Conservation (phyloP, 345 rosid genomes). For the Orychophragmus violaceus region DNA sequence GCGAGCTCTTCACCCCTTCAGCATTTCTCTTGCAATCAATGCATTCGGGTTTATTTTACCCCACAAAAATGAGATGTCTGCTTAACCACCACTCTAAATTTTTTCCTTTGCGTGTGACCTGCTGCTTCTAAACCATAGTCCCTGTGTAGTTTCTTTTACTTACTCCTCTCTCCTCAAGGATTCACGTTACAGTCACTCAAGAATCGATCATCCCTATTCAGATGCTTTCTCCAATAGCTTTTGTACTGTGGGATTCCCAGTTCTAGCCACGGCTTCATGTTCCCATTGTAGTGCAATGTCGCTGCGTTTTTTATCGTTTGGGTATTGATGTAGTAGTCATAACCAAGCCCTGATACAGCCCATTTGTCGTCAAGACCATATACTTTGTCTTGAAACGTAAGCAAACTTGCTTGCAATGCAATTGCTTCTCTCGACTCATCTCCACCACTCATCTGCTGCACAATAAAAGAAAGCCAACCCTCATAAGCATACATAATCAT, state of each 20-base stretch:
- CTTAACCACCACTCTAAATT: constrained; percentile 12
- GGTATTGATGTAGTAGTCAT: constrained; percentile 46
- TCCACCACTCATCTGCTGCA: constrained; percentile 38
- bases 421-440: constrained; percentile 43
- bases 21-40: constrained; percentile 31
- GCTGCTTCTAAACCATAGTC: constrained; percentile 17
- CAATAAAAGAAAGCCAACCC: background rate
- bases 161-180: constrained; percentile 34
- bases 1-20: constrained; percentile 22
- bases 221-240: constrained; percentile 59
- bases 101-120: constrained; percentile 13
- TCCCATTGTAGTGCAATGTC: constrained; percentile 85
- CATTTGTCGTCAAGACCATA: constrained; percentile 53
- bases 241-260: constrained; percentile 77
- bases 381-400: constrained; percentile 65
- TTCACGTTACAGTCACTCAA: constrained; percentile 83
- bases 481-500: background rate
- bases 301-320: constrained; percentile 54
- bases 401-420: constrained; percentile 63
- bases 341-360: constrained; percentile 83
- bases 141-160: background rate
- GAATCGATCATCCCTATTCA: constrained; percentile 54
- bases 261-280: constrained; percentile 99
- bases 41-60: constrained; percentile 37
- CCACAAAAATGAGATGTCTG: constrained; percentile 24